These are phyloP conservation scores for Leishmania tropica DNA, from an alignment of 208 protist genomes.

Conservation along the genomic window DNA sequence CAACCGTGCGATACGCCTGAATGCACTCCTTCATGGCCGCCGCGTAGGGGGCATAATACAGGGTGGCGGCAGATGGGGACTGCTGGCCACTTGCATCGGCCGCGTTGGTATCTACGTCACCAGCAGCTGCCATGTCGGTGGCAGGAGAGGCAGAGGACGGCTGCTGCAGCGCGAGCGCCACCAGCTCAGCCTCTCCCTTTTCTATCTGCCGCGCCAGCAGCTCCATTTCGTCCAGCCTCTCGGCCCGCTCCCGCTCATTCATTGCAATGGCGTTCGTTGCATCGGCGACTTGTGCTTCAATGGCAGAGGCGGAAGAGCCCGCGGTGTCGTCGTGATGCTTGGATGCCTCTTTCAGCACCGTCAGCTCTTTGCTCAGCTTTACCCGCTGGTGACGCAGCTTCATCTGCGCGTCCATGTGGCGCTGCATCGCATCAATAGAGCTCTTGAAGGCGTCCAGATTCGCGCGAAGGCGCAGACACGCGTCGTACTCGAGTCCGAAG, in stretches of 20 bases:
- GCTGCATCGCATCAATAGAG: slow-evolving; percentile 67
- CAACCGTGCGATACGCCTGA: slow-evolving; percentile 62
- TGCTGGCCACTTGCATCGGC: background rate
- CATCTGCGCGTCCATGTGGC: slow-evolving; percentile 61
- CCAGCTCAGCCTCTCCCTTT: slow-evolving; percentile 21
- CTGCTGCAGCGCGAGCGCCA: slow-evolving; percentile 1
- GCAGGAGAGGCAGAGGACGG: background rate
- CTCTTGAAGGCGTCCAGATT: slow-evolving; percentile 76
- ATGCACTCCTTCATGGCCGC: slow-evolving; percentile 76
- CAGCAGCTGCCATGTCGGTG: background rate
- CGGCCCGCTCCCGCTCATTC: slow-evolving; percentile 34
- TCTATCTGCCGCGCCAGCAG: slow-evolving; percentile 22
- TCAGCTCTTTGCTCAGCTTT: slow-evolving; percentile 38
- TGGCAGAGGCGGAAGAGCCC: background rate
- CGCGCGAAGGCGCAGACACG: slow-evolving; percentile 40
- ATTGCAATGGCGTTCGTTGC: slow-evolving; percentile 31
- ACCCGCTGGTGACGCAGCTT: slow-evolving; percentile 48
- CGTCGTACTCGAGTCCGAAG: slow-evolving; percentile 48
- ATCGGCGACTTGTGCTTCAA: slow-evolving; percentile 25
- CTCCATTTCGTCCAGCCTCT: slow-evolving; percentile 31
- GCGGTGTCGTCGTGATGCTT: background rate
- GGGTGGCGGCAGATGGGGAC: background rate
- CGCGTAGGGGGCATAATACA: slow-evolving; percentile 33
- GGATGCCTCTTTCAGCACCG: slow-evolving; percentile 5
- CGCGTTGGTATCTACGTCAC: background rate